Conservation (phyloP, 169 alveolate species). For the Sarcocystis neurona region DNA sequence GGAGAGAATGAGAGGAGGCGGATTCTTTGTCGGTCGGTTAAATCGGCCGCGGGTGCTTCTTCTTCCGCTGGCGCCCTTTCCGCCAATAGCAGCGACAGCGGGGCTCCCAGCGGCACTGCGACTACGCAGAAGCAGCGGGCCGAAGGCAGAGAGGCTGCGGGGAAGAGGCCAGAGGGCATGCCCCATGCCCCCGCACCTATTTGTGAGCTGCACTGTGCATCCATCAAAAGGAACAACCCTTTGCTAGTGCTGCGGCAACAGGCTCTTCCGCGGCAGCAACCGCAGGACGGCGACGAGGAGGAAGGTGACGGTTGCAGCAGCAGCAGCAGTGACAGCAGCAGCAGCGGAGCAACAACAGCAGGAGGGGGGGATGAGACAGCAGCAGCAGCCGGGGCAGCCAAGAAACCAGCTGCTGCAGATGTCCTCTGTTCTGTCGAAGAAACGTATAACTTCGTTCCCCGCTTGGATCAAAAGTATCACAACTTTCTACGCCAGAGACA, state of each 20-base stretch:
- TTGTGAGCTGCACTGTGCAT: slow-evolving; percentile 15
- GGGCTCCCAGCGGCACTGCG: not conserved
- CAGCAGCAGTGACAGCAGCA: not conserved
- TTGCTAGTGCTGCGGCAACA: too few relatives aligned
- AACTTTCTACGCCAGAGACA: slow-evolving; percentile 1
- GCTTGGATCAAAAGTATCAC: not conserved
- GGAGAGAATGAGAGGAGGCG: not conserved
- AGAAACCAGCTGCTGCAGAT: not conserved
- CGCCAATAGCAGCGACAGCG: not conserved
- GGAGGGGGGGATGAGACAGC: not conserved
- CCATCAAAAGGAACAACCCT: not conserved
- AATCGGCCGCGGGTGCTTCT: too few relatives aligned
- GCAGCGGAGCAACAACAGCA: not conserved
- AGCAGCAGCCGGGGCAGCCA: not conserved
- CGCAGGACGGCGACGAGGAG: not conserved
- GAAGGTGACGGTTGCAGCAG: not conserved
- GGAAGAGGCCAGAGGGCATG: too few relatives aligned
- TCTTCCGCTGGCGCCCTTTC: too few relatives aligned
- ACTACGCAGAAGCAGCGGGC: not conserved
- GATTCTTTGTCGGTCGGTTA: too few relatives aligned
- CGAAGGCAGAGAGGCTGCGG: not conserved
- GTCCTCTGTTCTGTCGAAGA: slow-evolving; percentile 25
- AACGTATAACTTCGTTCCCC: slow-evolving; percentile 12
- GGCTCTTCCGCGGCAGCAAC: not conserved
- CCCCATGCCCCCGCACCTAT: slow-evolving; percentile 16